A percentile compares a stretch with the other conserved stretches of the same genome.
phyloP scores from a whole-genome alignment of 306 rosid species.

The Ziziphus jujuba region DNA sequence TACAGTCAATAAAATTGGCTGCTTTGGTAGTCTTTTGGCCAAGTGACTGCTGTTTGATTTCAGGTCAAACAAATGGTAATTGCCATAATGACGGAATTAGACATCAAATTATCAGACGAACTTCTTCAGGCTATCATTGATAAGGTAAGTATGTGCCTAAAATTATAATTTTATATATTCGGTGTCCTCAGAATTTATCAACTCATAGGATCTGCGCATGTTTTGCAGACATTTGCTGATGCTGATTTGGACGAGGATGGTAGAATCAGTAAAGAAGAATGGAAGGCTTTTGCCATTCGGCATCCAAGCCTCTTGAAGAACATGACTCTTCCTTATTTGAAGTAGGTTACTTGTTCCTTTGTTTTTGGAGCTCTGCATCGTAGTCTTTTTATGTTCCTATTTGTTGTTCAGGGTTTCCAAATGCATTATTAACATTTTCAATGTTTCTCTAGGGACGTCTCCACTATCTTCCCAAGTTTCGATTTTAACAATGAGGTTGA shows the following conservation, averaged over 20 bases:
- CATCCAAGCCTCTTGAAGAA: conserved; percentile 66
- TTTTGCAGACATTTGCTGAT: conserved; percentile 66
- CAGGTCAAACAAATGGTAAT: conserved; percentile 85
- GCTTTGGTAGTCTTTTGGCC: not conserved
- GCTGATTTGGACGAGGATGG: conserved; percentile 75
- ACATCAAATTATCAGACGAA: conserved; percentile 60
- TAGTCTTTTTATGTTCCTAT: not conserved
- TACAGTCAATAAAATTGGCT: not conserved
- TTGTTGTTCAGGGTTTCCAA: no score
- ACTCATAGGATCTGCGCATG: conserved; percentile 8
- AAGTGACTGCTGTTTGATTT: conserved; percentile 29
- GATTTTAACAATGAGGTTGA: conserved; percentile 44
- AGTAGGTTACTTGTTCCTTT: conserved; percentile 41
- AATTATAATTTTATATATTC: not conserved
- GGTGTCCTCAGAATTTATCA: not conserved
- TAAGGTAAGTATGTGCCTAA: conserved; percentile 37
- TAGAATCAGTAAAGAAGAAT: conserved; percentile 67
- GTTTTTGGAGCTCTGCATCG: not conserved
- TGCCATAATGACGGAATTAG: conserved; percentile 73
- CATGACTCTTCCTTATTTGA: conserved; percentile 91
- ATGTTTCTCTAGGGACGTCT: conserved; percentile 51
- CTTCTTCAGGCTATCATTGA: conserved; percentile 72
- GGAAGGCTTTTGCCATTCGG: conserved; percentile 61
- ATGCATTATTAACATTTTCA: conserved; percentile 6
- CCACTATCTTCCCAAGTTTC: conserved; percentile 58